These are phyloP conservation scores for Globisporangium uncinulatum DNA, from an alignment of 352 stramenopile species.

Conservation along the genomic window DNA sequence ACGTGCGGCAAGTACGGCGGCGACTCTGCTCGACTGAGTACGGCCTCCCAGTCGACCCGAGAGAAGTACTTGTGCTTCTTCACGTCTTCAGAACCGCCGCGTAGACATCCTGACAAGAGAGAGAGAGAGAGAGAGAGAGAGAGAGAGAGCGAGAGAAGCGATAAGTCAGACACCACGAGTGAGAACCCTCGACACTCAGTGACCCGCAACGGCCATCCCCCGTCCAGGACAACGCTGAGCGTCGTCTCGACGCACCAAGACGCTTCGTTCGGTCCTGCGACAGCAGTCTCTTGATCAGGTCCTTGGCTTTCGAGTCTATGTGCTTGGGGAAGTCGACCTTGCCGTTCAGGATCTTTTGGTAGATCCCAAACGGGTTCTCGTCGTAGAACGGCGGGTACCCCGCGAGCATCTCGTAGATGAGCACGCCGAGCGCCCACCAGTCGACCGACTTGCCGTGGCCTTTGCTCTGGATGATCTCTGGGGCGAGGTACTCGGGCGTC, in stretches of 20 bases:
- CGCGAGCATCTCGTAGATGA: slow-evolving; percentile 91
- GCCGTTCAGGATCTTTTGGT: slow-evolving; percentile 91
- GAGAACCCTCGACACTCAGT: neutral
- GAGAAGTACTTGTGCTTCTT: slow-evolving; percentile 93
- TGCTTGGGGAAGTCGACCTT: slow-evolving; percentile 89
- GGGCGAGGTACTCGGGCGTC: slow-evolving; percentile 91
- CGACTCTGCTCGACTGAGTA: slow-evolving; percentile 63
- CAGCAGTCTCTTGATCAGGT: slow-evolving; percentile 90
- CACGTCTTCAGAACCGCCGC: slow-evolving; percentile 83
- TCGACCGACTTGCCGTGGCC: slow-evolving; percentile 89
- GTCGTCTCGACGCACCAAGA: slow-evolving; percentile 37
- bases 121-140: slow-evolving; percentile 21
- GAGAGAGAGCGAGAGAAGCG: slow-evolving; percentile 16
- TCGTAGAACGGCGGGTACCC: slow-evolving; percentile 90
- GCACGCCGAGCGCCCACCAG: slow-evolving; percentile 89
- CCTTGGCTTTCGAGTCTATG: slow-evolving; percentile 87
- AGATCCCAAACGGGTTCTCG: slow-evolving; percentile 92
- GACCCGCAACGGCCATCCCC: too few species aligned
- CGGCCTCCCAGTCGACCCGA: slow-evolving; percentile 81
- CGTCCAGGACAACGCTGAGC: too few species aligned
- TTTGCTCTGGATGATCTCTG: slow-evolving; percentile 91
- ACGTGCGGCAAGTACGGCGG: slow-evolving; percentile 86
- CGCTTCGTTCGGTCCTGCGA: slow-evolving; percentile 87
- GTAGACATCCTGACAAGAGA: slow-evolving; percentile 73
- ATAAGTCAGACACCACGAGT: neutral